Percentiles rank a stretch among this genome's conserved stretches.
These are phyloP conservation scores for Moricandia moricandioides DNA, from an alignment of 345 rosid species.

Conservation along the genomic window DNA sequence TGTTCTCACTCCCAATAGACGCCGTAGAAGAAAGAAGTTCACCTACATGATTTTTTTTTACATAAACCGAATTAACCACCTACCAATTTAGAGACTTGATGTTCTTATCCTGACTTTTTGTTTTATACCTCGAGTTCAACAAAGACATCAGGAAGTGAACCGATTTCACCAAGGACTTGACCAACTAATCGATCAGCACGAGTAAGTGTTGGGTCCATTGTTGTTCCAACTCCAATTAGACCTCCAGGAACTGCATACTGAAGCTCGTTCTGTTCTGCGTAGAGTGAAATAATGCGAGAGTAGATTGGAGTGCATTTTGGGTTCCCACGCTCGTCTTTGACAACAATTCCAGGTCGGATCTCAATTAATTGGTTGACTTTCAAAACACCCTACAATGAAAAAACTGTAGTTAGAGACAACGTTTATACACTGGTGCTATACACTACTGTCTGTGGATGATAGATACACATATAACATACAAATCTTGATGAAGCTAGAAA, in stretches of 20 bases:
- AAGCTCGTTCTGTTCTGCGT: slow-evolving; percentile 90
- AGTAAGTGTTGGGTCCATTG: slow-evolving; percentile 96
- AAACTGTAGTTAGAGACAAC: background rate
- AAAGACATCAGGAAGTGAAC: slow-evolving; percentile 91
- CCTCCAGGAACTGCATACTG: slow-evolving; percentile 99
- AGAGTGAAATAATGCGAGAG: slow-evolving; percentile 80
- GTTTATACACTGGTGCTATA: background rate
- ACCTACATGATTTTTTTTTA: slow-evolving; percentile 43
- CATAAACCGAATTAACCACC: background rate
- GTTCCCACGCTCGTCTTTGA: slow-evolving; percentile 78
- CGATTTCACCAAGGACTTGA: slow-evolving; percentile 95
- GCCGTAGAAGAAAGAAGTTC: slow-evolving; percentile 80
- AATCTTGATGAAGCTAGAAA: background rate
- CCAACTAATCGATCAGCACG: slow-evolving; percentile 98
- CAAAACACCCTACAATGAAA: slow-evolving; percentile 71
- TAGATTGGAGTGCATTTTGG: slow-evolving; percentile 88
- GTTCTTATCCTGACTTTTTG: background rate
- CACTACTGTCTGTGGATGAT: background rate
- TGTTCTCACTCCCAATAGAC: slow-evolving; percentile 88
- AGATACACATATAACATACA: background rate
- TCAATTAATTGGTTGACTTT: slow-evolving; percentile 82
- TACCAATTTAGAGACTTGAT: background rate
- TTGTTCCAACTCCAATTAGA: slow-evolving; percentile 93
- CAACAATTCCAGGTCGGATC: slow-evolving; percentile 92
- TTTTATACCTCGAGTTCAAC: slow-evolving; percentile 82